Evolutionary conservation across 1,284 basidiomycete species (phyloP).

Genomic region (Coniophora puteana): DNA sequence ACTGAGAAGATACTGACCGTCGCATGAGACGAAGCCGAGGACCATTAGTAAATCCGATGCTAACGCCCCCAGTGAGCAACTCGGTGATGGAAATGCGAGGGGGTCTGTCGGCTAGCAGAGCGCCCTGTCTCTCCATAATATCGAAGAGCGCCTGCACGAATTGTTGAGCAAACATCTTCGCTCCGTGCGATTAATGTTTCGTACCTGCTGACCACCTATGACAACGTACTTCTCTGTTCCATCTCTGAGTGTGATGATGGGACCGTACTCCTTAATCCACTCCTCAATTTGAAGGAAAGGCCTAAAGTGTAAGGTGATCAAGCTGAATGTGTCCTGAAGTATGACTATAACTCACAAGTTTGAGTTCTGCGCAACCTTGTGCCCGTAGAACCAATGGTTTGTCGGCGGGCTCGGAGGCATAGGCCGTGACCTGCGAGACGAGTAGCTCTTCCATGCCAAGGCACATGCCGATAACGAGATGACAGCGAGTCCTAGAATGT

Average conservation of each 20-base stretch:
- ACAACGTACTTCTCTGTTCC: conserved; percentile 30
- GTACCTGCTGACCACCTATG: conserved; percentile 21
- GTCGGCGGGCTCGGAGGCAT: too few species aligned
- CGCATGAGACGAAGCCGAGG: neutral
- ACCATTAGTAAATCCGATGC: neutral
- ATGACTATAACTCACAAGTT: too few species aligned
- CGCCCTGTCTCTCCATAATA: conserved; percentile 6
- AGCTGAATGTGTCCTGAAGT: too few species aligned
- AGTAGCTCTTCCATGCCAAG: too few species aligned
- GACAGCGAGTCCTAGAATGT: too few species aligned
- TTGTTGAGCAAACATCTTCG: neutral
- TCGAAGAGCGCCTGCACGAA: neutral
- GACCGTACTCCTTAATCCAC: conserved; percentile 6
- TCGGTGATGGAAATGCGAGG: neutral
- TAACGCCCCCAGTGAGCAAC: neutral
- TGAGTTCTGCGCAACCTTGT: too few species aligned
- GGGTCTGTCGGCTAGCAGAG: conserved; percentile 12
- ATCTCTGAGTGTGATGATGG: conserved; percentile 5
- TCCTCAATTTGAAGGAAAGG: neutral
- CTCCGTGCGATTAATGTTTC: too few species aligned
- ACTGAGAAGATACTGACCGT: neutral
- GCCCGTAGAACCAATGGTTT: too few species aligned
- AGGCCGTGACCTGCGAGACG: too few species aligned
- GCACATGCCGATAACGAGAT: too few species aligned
- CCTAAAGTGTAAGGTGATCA: too few species aligned